A percentile compares a stretch with the other conserved stretches of the same genome.
phyloP scores from a whole-genome alignment of 2,329 filamentous ascomycete species.

The Macrophomina pseudophaseolina region DNA sequence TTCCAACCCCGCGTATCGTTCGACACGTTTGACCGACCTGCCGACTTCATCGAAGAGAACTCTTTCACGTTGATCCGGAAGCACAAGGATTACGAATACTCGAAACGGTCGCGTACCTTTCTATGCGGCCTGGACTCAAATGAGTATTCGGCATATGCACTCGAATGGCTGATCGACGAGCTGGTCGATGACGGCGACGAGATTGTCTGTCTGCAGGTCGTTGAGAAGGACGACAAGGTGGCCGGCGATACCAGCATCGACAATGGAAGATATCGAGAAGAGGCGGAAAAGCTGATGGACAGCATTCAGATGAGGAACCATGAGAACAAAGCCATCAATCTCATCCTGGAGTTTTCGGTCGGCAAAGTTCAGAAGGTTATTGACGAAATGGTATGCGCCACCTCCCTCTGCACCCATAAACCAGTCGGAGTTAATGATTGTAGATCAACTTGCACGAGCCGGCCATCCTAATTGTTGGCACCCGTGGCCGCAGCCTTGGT shows the following conservation, averaged over 20 bases:
- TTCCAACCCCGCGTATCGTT: constrained; percentile 75
- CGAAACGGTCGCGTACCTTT: constrained; percentile 82
- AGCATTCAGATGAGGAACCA: constrained; percentile 80
- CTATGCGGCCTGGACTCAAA: constrained; percentile 91
- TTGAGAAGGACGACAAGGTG: constrained; percentile 80
- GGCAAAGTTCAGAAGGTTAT: constrained; percentile 91
- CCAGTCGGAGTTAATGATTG: constrained; percentile 26
- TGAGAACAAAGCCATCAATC: constrained; percentile 80
- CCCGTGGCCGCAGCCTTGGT: constrained; percentile 80
- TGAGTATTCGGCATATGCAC: constrained; percentile 86
- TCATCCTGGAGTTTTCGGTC: constrained; percentile 85
- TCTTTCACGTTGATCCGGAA: constrained; percentile 84
- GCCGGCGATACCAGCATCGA: constrained; percentile 65
- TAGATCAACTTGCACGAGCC: constrained; percentile 93
- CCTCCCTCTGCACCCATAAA: not conserved
- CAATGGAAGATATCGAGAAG: constrained; percentile 73
- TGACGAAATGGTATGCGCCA: constrained; percentile 75
- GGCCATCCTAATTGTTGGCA: constrained; percentile 88
- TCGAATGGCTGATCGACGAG: constrained; percentile 91
- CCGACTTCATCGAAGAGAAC: constrained; percentile 60
- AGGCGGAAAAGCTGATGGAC: constrained; percentile 76
- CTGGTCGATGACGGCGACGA: constrained; percentile 93
- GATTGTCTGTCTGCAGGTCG: constrained; percentile 85
- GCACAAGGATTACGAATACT: constrained; percentile 83
- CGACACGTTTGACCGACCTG: constrained; percentile 72